These are phyloP conservation scores for Acanthamoeba culbertsoni DNA, from an alignment of 208 protist species.

Conservation along the genomic window DNA sequence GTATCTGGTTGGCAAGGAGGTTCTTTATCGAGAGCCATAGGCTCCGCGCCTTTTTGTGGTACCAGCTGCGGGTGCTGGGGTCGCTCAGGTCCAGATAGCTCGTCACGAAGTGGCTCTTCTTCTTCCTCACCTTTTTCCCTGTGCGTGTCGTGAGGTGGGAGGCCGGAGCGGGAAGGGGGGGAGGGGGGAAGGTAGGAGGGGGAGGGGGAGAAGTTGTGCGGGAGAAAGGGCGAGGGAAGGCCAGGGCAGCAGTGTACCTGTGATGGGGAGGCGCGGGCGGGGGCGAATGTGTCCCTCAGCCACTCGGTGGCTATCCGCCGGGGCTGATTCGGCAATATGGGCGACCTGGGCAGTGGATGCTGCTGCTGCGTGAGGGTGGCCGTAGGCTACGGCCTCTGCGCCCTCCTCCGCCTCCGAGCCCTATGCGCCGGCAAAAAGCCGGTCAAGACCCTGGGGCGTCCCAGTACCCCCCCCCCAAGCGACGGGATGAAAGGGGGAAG, in stretches of 20 bases:
- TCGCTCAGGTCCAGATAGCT: conserved; percentile 21
- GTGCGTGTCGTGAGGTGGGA: too few species aligned
- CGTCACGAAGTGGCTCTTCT: conserved; percentile 5
- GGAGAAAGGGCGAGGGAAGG: neutral
- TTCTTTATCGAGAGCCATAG: conserved; percentile 36
- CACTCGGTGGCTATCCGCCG: neutral
- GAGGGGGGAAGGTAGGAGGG: neutral
- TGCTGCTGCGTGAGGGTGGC: too few species aligned
- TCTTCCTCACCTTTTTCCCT: conserved; percentile 37
- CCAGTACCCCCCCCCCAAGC: too few species aligned
- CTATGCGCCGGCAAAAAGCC: too few species aligned
- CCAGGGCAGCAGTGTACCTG: neutral
- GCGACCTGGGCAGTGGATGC: too few species aligned
- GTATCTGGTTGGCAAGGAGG: conserved; percentile 21
- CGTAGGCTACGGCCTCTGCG: too few species aligned
- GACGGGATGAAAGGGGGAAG: neutral
- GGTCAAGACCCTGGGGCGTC: too few species aligned
- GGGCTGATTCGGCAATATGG: neutral
- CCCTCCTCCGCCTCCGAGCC: too few species aligned
- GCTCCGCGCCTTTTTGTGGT: neutral
- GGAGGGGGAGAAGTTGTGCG: neutral
- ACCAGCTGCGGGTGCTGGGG: neutral
- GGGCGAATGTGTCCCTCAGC: neutral
- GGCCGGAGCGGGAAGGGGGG: neutral
- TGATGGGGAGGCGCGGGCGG: neutral